A percentile compares a stretch with the other conserved stretches of the same genome.
Evolutionary conservation across 2,329 filamentous ascomycete species (phyloP).

Genomic region (Fusarium concolor): DNA sequence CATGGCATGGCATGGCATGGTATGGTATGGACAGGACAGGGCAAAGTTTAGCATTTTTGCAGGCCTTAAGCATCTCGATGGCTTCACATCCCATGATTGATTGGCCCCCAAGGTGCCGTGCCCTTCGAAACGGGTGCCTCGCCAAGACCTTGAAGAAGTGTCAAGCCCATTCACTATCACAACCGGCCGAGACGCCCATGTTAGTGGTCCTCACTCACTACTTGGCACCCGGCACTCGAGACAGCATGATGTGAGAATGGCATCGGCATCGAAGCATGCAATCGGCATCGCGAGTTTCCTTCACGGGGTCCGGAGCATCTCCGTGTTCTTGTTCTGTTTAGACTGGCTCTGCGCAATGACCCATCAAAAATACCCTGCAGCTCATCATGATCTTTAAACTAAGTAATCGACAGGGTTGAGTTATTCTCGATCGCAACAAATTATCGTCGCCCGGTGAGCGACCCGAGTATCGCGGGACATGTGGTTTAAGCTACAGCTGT

Average conservation of each 20-base stretch:
- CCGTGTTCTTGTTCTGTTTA: constrained; percentile 8
- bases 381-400: constrained; percentile 10
- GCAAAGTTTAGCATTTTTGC: constrained; percentile 9
- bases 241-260: constrained; percentile 12
- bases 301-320: constrained; percentile 13
- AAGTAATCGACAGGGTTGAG: constrained; percentile 1
- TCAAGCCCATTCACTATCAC: not conserved
- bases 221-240: not conserved
- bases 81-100: constrained; percentile 14
- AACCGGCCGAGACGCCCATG: constrained; percentile 6
- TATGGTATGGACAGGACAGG: not conserved
- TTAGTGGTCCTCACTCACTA: not conserved
- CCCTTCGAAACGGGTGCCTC: not conserved
- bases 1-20: not conserved
- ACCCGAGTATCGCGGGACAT: not conserved
- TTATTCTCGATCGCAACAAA: constrained; percentile 14
- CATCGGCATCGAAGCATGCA: constrained; percentile 22
- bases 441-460: constrained; percentile 13
- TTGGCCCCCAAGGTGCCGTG: not conserved
- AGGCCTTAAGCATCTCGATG: constrained; percentile 32
- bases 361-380: constrained; percentile 8
- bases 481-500: not conserved
- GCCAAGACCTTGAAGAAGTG: constrained; percentile 22
- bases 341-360: constrained; percentile 1
- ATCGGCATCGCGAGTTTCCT: constrained; percentile 17